Evolutionary conservation across 2,329 filamentous ascomycete genomes (phyloP), one percentile per base, ranked within the genome.

Genomic region (Alternaria metachromatica): DNA sequence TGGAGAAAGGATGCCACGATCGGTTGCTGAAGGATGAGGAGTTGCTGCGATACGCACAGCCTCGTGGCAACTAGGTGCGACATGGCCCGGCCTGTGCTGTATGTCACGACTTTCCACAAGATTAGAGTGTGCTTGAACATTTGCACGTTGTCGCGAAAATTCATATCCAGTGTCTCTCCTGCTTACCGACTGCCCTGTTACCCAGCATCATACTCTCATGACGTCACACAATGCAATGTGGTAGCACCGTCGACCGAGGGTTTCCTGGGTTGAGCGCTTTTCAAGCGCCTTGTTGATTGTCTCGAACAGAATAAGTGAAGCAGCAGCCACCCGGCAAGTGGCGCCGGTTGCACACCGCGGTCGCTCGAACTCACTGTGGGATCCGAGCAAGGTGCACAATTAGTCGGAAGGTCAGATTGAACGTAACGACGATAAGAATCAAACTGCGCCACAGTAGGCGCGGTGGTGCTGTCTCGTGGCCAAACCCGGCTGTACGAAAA

Each of bases 1-100:
- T 73, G 25, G 71, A 70, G 9, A 33, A 26, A 28, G 43, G 60
- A 15, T 62, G 55, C 26, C 50, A 45, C 11, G 45, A 62, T 49
- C 64, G 68, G 20, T 45, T 74, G 62, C 12, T 71, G 49, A 41
- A 56, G 45, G 70, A 71, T 48, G 43, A 58, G 28, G 62, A 70
- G 56, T 13, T 72, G 25, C 44, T 28, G 30, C 20, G 30, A 12
- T 62, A 58, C 7, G 54, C 54, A 26, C 11, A 58, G 20, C 55
- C 46, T 46, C 30, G 60, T 46, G 55, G 60, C 25, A 53, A n/a
- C 13, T 53, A 53, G 49, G 30, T 21, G 20, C 18, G 26, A 53
- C 20, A 23, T 18, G 20, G 9, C 18, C 37, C 30, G 21, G 18
- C 21, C 23, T 15, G 20, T 53, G 20, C 20, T 53, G 9, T 15